phyloP scores from a whole-genome alignment of 306 rosid genomes.

The Hylodesmum podocarpum region DNA sequence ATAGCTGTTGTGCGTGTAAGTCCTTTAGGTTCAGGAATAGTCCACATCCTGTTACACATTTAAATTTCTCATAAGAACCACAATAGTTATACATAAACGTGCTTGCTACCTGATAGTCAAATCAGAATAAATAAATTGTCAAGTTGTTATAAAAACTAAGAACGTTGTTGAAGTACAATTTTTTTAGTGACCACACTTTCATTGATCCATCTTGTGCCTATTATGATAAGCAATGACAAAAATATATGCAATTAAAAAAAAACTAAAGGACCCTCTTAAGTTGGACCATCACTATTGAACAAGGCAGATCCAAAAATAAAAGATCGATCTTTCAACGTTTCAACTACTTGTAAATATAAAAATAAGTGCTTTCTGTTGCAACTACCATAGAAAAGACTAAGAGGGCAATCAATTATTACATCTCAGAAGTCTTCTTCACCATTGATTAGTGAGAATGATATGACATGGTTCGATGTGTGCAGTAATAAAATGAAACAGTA shows the following conservation, averaged over 20 bases:
- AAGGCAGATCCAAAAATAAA: slow-evolving; percentile 27
- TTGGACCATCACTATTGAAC: slow-evolving; percentile 23
- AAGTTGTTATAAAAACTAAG: slow-evolving; percentile 8
- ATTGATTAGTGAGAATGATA: slow-evolving; percentile 14
- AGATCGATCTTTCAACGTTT: slow-evolving; percentile 15
- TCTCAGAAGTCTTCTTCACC: slow-evolving; percentile 35
- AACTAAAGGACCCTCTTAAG: slow-evolving; percentile 20
- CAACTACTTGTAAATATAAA: slow-evolving; percentile 39
- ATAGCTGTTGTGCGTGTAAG: slow-evolving; percentile 55
- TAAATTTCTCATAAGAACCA: slow-evolving; percentile 14
- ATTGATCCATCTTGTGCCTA: slow-evolving; percentile 1
- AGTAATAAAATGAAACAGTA: slow-evolving; percentile 2
- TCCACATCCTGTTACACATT: slow-evolving; percentile 73
- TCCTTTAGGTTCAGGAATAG: slow-evolving; percentile 68
- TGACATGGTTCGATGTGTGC: background rate
- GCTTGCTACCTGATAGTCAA: background rate
- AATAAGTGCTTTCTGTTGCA: slow-evolving; percentile 30
- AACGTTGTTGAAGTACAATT: background rate
- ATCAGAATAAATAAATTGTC: slow-evolving; percentile 22
- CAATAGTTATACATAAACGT: background rate
- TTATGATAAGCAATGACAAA: slow-evolving; percentile 12
- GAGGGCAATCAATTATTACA: slow-evolving; percentile 26
- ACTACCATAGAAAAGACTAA: slow-evolving; percentile 26
- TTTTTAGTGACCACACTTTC: slow-evolving; percentile 1
- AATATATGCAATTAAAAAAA: background rate